phyloP scores from a whole-genome alignment of 495 filamentous ascomycete genomes.

The Aspergillus campestris region DNA sequence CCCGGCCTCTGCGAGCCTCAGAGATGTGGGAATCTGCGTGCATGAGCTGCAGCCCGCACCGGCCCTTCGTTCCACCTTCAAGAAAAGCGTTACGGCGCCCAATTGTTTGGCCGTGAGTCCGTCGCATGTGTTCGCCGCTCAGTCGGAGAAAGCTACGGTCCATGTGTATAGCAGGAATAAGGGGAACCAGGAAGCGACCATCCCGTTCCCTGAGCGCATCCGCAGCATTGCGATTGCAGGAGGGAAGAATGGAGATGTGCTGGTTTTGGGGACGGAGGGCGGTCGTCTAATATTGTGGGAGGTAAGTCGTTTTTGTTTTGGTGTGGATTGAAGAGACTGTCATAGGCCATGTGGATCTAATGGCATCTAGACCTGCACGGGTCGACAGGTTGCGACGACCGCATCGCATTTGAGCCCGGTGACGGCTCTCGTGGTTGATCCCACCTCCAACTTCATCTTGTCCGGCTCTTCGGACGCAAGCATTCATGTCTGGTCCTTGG shows the following conservation, averaged over 20 bases:
- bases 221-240: constrained; percentile 59
- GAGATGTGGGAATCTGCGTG: constrained; percentile 76
- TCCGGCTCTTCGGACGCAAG: constrained; percentile 85
- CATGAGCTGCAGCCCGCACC: constrained; percentile 72
- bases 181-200: constrained; percentile 75
- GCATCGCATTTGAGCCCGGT: constrained; percentile 81
- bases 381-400: constrained; percentile 79
- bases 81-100: constrained; percentile 76
- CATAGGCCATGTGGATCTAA: background rate
- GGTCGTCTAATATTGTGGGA: constrained; percentile 90
- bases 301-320: constrained; percentile 40
- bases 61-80: constrained; percentile 67
- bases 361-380: constrained; percentile 60
- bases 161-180: constrained; percentile 82
- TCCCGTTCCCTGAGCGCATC: constrained; percentile 80
- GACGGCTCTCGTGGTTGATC: constrained; percentile 62
- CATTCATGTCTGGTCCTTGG: constrained; percentile 81
- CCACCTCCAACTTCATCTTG: constrained; percentile 68
- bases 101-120: constrained; percentile 75
- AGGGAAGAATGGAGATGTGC: constrained; percentile 52
- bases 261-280: constrained; percentile 78
- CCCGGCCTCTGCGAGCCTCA: constrained; percentile 55
- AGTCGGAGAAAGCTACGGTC: constrained; percentile 81
- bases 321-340: background rate
- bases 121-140: constrained; percentile 83